Percentiles rank a stretch among this genome's conserved stretches.
phyloP scores from a whole-genome alignment of 2,329 filamentous ascomycete species.

The Diaporthe sp. region DNA sequence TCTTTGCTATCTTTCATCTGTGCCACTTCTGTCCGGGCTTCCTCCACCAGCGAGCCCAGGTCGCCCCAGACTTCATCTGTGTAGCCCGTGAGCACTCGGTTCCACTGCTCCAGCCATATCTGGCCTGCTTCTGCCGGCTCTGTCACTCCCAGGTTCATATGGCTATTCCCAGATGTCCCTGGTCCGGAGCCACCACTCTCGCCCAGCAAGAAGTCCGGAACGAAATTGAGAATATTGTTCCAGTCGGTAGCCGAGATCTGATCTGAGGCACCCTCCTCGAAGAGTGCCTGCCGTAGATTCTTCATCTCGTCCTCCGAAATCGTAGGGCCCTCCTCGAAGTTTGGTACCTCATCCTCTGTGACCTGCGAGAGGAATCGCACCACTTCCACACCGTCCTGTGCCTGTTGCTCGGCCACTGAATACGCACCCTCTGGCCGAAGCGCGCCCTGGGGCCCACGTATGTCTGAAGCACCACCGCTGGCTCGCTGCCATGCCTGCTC shows the following conservation, averaged over 20 bases:
- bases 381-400: constrained; percentile 54
- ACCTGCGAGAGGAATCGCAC: constrained; percentile 50
- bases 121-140: constrained; percentile 55
- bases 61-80: constrained; percentile 79
- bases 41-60: constrained; percentile 65
- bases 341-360: constrained; percentile 41
- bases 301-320: constrained; percentile 47
- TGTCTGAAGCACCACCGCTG: not conserved
- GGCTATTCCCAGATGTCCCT: constrained; percentile 41
- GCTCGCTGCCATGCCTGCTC: constrained; percentile 40
- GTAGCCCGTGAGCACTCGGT: constrained; percentile 67
- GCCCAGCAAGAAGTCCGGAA: constrained; percentile 56
- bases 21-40: constrained; percentile 69
- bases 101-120: constrained; percentile 68
- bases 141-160: constrained; percentile 53
- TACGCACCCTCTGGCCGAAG: constrained; percentile 11
- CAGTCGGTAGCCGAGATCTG: constrained; percentile 48
- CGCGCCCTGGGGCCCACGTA: not conserved
- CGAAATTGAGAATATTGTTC: constrained; percentile 64
- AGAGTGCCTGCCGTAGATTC: constrained; percentile 54
- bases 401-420: constrained; percentile 51
- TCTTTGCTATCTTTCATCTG: constrained; percentile 49
- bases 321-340: constrained; percentile 41
- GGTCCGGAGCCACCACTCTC: constrained; percentile 40
- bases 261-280: constrained; percentile 43